phyloP scores from a whole-genome alignment of 768 basidiomycete species.

The Russula abietina region DNA sequence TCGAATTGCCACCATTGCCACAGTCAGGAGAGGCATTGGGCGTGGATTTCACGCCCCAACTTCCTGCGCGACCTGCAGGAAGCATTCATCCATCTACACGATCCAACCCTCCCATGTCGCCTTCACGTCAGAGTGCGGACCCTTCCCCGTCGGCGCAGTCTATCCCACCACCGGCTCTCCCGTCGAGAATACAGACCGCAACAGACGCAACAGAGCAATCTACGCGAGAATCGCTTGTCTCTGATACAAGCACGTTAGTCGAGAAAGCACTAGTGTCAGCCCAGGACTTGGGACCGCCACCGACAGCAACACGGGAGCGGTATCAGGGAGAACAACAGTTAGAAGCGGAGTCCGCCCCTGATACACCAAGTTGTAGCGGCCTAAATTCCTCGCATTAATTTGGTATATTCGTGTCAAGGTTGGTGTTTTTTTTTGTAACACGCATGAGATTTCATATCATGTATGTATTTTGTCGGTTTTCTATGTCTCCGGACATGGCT shows the following conservation, averaged over 20 bases:
- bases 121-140: not conserved
- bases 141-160: not conserved
- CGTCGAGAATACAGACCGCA: not conserved
- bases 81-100: constrained; percentile 79
- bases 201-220: not conserved
- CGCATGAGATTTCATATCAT: not conserved
- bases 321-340: not conserved
- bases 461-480: not conserved
- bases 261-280: not conserved
- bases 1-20: constrained; percentile 41
- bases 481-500: not conserved
- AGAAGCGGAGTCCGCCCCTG: constrained; percentile 3
- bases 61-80: constrained; percentile 59
- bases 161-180: not conserved
- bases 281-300: not conserved
- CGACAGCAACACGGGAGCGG: not conserved
- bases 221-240: not conserved
- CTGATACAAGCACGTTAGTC: not conserved
- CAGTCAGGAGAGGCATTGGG: constrained; percentile 28
- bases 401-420: not conserved
- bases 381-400: not conserved
- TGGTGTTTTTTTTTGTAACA: not conserved
- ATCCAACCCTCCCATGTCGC: constrained; percentile 12
- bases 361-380: constrained; percentile 10
- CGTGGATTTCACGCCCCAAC: constrained; percentile 68